Conservation (phyloP, 805 yeast species). For the Lipomyces kockii region DNA sequence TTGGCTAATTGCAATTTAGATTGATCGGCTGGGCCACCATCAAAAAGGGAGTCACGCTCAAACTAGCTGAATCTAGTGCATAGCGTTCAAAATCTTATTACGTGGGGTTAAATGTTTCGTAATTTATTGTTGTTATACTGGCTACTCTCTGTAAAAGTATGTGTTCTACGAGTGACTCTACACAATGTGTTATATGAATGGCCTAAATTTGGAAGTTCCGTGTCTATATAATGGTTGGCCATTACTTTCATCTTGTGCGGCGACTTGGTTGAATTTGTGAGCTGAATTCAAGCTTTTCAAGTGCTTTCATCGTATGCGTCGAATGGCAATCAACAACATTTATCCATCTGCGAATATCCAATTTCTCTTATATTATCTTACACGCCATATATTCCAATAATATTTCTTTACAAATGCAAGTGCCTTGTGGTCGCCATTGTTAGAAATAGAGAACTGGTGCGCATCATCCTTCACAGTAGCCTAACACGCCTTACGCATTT, state of each 20-base stretch:
- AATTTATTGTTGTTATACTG: neutral
- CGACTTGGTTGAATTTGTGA: no score
- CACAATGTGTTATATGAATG: neutral
- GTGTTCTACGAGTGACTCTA: neutral
- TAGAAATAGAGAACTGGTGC: no score
- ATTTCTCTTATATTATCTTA: no score
- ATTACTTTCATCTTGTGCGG: no score
- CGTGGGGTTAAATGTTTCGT: neutral
- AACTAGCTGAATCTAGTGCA: constrained; percentile 11
- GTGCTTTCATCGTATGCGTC: neutral
- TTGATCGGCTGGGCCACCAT: constrained; percentile 96
- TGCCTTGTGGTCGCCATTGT: no score
- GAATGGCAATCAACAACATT: neutral
- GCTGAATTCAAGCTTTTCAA: neutral
- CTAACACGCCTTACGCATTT: neutral
- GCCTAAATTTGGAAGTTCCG: neutral
- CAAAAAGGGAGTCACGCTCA: constrained; percentile 39
- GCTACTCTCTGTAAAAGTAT: neutral
- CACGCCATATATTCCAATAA: no score
- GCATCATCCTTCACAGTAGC: neutral
- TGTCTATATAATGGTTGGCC: no score
- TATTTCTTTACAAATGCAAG: no score
- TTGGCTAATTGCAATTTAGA: constrained; percentile 1
- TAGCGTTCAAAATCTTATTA: neutral
- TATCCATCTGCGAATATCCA: neutral